Evolutionary conservation across 768 basidiomycete species (phyloP).

Genomic region (Russula olivacea): DNA sequence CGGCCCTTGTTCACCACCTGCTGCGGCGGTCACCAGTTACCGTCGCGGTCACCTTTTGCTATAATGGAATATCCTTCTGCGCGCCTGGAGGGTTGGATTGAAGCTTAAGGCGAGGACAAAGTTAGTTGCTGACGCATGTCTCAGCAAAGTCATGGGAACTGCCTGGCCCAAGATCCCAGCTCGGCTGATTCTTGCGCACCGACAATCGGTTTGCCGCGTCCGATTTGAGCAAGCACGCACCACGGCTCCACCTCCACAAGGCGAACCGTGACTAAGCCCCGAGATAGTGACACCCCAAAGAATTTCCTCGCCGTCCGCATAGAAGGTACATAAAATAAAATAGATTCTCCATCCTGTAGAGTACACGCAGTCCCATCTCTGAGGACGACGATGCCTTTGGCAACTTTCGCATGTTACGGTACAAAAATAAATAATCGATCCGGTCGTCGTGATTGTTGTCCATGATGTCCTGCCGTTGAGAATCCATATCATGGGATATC

Average conservation of each 20-base stretch:
- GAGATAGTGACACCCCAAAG: neutral
- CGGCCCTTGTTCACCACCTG: neutral
- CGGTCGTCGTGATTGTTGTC: neutral
- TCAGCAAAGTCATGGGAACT: neutral
- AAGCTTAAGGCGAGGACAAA: neutral
- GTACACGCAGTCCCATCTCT: neutral
- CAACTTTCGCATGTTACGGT: neutral
- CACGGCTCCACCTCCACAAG: neutral
- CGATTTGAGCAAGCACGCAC: neutral
- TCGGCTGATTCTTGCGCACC: neutral
- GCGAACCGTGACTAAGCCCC: neutral
- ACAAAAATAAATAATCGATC: neutral
- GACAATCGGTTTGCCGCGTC: no score
- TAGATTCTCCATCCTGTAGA: neutral
- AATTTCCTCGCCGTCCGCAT: neutral
- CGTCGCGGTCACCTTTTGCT: neutral
- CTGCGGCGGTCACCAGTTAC: neutral
- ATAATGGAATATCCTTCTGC: no score
- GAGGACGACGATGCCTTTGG: neutral
- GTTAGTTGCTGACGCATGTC: neutral
- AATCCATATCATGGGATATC: neutral
- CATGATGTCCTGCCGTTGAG: neutral
- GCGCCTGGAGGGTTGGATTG: neutral
- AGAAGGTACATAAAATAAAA: neutral
- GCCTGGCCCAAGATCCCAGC: neutral